Evolutionary conservation across 2,329 filamentous ascomycete genomes (phyloP).

Genomic region (Cordyceps militaris): DNA sequence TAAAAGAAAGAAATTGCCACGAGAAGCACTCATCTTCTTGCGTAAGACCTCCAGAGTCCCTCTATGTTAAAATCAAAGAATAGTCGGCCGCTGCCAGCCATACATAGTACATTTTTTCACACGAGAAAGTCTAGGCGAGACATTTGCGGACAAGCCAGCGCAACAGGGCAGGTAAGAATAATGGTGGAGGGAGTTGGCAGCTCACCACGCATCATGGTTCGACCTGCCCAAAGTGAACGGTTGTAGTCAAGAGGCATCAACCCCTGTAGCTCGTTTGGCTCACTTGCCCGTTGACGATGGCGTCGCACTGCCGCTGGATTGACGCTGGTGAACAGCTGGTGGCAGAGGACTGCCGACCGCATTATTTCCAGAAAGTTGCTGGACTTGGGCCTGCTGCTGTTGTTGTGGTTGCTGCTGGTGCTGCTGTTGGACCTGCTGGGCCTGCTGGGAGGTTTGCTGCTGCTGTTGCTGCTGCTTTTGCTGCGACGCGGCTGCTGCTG

Average conservation of each 20-base stretch:
- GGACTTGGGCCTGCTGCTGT: slow-evolving; percentile 12
- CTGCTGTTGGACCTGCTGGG: slow-evolving; percentile 20
- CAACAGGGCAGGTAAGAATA: not conserved
- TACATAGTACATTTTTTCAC: not conserved
- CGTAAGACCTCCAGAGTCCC: no score
- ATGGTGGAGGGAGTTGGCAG: not conserved
- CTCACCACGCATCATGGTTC: not conserved
- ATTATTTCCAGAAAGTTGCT: slow-evolving; percentile 8
- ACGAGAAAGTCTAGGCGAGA: not conserved
- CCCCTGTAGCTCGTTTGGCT: not conserved
- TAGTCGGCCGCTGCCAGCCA: not conserved
- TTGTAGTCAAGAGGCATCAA: not conserved
- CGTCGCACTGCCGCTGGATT: slow-evolving; percentile 34
- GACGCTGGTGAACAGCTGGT: slow-evolving; percentile 22
- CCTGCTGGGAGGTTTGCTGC: slow-evolving; percentile 20
- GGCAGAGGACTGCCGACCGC: slow-evolving; percentile 7
- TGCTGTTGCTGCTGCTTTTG: slow-evolving; percentile 16
- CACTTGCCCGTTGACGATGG: slow-evolving; percentile 25
- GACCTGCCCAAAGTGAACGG: not conserved
- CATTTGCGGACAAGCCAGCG: not conserved
- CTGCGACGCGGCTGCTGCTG: slow-evolving; percentile 22
- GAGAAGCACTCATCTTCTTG: not conserved
- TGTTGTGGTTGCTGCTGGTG: slow-evolving; percentile 5
- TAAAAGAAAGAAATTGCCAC: not conserved
- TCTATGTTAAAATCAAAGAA: no score